A percentile compares a stretch with the other conserved stretches of the same genome.
These are phyloP conservation scores for Talaromyces borbonicus DNA, from an alignment of 495 filamentous ascomycete genomes.

Conservation along the genomic window DNA sequence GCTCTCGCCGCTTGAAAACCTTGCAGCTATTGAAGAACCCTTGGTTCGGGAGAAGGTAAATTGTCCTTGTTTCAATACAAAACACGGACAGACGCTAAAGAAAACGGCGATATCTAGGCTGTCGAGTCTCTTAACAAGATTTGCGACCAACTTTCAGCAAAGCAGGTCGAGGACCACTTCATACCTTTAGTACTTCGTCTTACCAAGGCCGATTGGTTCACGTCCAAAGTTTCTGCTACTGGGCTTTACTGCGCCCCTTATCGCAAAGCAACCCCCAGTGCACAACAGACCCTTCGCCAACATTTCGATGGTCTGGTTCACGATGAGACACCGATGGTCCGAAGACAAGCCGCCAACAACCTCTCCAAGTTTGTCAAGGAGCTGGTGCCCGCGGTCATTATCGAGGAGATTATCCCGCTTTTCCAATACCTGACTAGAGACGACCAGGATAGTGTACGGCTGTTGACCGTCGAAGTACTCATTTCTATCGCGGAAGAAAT, in stretches of 20 bases:
- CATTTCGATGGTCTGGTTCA: slow-evolving; percentile 89
- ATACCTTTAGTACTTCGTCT: slow-evolving; percentile 89
- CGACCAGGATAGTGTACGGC: slow-evolving; percentile 93
- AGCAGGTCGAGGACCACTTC: slow-evolving; percentile 93
- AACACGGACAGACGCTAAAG: slow-evolving; percentile 8
- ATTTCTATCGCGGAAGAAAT: slow-evolving; percentile 96
- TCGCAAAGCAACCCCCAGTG: slow-evolving; percentile 69
- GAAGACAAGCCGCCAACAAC: slow-evolving; percentile 91
- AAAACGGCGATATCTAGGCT: slow-evolving; percentile 46
- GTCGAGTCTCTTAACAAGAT: slow-evolving; percentile 99
- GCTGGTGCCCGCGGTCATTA: slow-evolving; percentile 81
- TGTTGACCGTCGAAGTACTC: slow-evolving; percentile 92
- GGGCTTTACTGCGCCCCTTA: slow-evolving; percentile 91
- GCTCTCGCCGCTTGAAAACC: slow-evolving; percentile 91
- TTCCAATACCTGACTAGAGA: slow-evolving; percentile 94
- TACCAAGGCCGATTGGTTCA: slow-evolving; percentile 99
- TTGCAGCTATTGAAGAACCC: slow-evolving; percentile 96
- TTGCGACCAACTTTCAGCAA: slow-evolving; percentile 76
- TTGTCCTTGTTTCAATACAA: background rate
- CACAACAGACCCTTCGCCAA: slow-evolving; percentile 81
- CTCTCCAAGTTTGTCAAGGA: slow-evolving; percentile 95
- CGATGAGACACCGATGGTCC: slow-evolving; percentile 98
- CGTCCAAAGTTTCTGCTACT: slow-evolving; percentile 95
- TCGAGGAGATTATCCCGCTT: slow-evolving; percentile 97
- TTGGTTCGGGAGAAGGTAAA: slow-evolving; percentile 90